Base-by-base conservation (phyloP, 2,329 filamentous ascomycete genomes). In the Pestalotiopsis sp. region DNA sequence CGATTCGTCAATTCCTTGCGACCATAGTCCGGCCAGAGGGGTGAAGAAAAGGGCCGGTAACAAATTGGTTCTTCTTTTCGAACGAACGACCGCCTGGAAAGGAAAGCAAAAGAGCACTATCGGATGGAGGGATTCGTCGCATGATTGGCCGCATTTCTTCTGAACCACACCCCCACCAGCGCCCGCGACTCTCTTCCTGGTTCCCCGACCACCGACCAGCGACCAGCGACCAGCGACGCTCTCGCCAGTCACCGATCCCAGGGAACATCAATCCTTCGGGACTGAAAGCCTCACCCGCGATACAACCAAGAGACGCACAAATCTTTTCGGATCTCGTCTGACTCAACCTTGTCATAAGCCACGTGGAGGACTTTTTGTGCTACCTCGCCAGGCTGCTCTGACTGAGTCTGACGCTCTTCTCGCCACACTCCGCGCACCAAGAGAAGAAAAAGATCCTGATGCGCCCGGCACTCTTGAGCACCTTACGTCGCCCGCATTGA, bases 1-100 rank as follows among this genome's bases (percentile, higher is more conserved):
- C 20, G 17, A 61, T 66, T 66, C 56, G 64, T 38, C 64, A 66
- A 66, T 66, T 66, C 31, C 64, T 61, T 20, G 23, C 52, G 23
- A 25, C 36, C n/a, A n/a, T 39, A 41, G 27, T 63, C 12, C 31
- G 9, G 7, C 31, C 31, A 36, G 31, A 36, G 31, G 31, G 31
- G 31, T 36, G 60, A 23, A 25, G 11, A 23, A 23, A 60, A 52
- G 52, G 27, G n/a, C 57, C 56, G 58, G 23, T 38, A 25, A 20
- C 25, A 27, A 41, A 45, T 59, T 31, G 64, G 27, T 66, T 41
- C 20, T 57, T 52, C n/a, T n/a, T 9, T 23, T 9, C 45, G 20
- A 9, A n/a, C 45, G 20, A 9, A n/a, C 45, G 9, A 6, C 45
- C 45, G 45, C 45, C 45, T 9, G 20, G 45, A 17, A 52, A 23